A percentile compares a stretch with the other conserved stretches of the same genome.
phyloP scores from a whole-genome alignment of 2,329 filamentous ascomycete species.

The Ophidiomyces ophidiicola region DNA sequence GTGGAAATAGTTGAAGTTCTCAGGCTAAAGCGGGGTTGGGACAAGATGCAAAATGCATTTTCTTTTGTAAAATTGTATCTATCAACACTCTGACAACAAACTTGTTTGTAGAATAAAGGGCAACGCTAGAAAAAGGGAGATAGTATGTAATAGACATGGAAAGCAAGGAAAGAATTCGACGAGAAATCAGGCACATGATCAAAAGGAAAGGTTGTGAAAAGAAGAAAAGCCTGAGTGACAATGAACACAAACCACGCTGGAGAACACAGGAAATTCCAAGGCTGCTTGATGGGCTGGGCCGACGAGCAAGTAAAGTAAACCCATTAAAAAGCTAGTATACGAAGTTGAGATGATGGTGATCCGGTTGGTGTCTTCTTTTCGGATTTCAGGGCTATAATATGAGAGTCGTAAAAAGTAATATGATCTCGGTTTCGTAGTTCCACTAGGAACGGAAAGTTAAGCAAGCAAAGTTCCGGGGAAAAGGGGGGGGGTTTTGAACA shows the following conservation, averaged over 20 bases:
- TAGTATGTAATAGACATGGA: conserved; percentile 5
- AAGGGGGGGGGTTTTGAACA: background rate
- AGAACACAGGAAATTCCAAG: background rate
- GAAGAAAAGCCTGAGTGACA: background rate
- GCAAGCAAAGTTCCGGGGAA: background rate
- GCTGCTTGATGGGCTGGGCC: background rate
- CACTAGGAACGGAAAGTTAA: background rate
- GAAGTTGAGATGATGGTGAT: background rate
- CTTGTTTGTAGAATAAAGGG: conserved; percentile 1
- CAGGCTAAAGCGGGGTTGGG: too few species aligned
- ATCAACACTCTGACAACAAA: conserved; percentile 7
- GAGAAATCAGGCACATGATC: background rate
- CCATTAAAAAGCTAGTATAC: conserved; percentile 7
- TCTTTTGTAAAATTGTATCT: background rate
- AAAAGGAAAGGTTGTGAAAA: conserved; percentile 1
- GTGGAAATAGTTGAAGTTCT: too few species aligned
- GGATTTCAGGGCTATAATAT: background rate
- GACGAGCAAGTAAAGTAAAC: background rate
- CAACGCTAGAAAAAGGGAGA: background rate
- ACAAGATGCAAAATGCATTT: conserved; percentile 7
- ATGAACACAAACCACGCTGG: conserved; percentile 1
- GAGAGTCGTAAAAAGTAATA: conserved; percentile 1
- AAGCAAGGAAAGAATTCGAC: background rate
- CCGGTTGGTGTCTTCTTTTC: conserved; percentile 1
- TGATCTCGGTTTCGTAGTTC: background rate